Conservation (phyloP, 148 eudicot genomes). For the Beta vulgaris region DNA sequence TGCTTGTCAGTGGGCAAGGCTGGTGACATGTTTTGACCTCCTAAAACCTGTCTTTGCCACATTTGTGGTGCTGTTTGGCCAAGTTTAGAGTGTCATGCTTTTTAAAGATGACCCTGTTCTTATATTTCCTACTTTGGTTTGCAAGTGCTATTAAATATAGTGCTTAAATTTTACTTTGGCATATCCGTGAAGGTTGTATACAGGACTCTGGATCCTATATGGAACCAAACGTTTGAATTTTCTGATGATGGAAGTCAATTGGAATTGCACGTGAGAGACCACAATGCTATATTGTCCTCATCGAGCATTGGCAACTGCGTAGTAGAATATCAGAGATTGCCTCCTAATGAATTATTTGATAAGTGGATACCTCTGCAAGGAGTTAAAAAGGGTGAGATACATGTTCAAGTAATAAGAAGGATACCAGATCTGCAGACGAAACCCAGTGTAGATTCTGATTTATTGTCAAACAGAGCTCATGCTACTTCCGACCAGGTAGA, state of each 20-base stretch:
- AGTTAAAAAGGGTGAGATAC: slow-evolving; percentile 88
- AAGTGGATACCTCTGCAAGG: slow-evolving; percentile 98
- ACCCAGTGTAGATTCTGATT: slow-evolving; percentile 50
- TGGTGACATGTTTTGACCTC: background rate
- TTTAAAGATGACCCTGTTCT: background rate
- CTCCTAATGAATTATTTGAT: slow-evolving; percentile 66
- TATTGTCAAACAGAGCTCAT: slow-evolving; percentile 52
- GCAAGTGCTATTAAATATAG: background rate
- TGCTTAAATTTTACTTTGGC: background rate
- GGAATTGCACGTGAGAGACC: slow-evolving; percentile 73
- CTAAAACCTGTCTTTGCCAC: background rate
- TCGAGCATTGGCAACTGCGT: slow-evolving; percentile 83
- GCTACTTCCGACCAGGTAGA: slow-evolving; percentile 61
- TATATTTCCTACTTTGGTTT: background rate
- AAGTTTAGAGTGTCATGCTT: background rate
- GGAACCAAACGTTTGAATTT: slow-evolving; percentile 93
- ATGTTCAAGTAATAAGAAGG: slow-evolving; percentile 73
- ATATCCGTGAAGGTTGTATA: slow-evolving; percentile 54
- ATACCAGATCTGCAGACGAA: slow-evolving; percentile 56
- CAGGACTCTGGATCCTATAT: slow-evolving; percentile 71
- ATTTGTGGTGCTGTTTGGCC: background rate
- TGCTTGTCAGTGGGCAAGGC: background rate
- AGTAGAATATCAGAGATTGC: slow-evolving; percentile 80
- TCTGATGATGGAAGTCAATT: slow-evolving; percentile 78
- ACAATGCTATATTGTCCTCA: slow-evolving; percentile 67